These are phyloP conservation scores for Rhodosorus marinus DNA, from an alignment of 23 red algal genomes.

Conservation along the genomic window DNA sequence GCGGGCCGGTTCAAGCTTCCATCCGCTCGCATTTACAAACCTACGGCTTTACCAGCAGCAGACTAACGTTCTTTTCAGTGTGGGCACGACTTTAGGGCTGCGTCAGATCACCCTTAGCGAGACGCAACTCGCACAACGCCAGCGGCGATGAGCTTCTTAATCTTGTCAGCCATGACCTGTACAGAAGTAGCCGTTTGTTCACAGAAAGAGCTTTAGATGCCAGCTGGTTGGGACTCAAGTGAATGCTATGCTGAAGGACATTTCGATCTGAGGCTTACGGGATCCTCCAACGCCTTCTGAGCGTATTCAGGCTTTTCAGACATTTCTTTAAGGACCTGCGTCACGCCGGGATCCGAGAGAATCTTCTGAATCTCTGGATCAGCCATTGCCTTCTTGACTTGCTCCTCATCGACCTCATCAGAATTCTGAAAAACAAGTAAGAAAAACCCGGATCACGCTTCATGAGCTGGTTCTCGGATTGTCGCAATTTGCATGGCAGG, in stretches of 20 bases:
- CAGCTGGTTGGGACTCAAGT: not conserved
- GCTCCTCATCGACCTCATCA: constrained; percentile 65
- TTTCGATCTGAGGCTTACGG: too few species aligned
- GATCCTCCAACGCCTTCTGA: constrained; percentile 40
- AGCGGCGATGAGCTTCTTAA: constrained; percentile 81
- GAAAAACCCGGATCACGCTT: too few species aligned
- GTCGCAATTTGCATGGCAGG: too few species aligned
- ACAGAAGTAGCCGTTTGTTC: too few species aligned
- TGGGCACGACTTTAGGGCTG: too few species aligned
- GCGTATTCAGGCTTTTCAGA: constrained; percentile 50
- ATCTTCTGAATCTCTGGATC: constrained; percentile 98
- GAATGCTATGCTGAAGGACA: not conserved
- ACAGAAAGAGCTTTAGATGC: too few species aligned
- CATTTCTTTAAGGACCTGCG: constrained; percentile 63
- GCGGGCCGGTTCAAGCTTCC: too few species aligned
- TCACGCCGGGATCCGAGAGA: constrained; percentile 72
- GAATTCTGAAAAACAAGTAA: constrained; percentile 43
- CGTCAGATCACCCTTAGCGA: too few species aligned
- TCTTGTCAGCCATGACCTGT: constrained; percentile 46
- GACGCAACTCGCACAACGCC: constrained; percentile 71
- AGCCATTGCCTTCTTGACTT: constrained; percentile 70
- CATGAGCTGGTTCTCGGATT: too few species aligned
- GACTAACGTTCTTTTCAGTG: too few species aligned
- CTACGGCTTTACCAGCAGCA: too few species aligned
- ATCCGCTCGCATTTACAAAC: too few species aligned